These are phyloP conservation scores for Leccinum subgranulosum DNA, from an alignment of 768 basidiomycete species.

Conservation along the genomic window DNA sequence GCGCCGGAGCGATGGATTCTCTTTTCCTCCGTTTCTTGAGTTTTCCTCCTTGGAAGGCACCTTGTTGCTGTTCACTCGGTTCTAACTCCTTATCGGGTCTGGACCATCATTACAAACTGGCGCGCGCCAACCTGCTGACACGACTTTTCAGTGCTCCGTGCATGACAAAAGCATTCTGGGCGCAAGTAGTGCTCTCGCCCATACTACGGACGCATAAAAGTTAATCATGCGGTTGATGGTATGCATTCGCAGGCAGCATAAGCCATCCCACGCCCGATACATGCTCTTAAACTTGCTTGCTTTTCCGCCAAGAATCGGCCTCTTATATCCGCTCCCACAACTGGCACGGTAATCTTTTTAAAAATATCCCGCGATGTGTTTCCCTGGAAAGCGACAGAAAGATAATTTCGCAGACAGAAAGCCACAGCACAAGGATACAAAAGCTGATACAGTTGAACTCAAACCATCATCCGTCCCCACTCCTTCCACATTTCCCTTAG, in stretches of 20 bases:
- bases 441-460: slow-evolving; percentile 3
- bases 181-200: background rate
- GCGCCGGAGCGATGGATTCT: too few species aligned
- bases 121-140: background rate
- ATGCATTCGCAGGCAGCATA: slow-evolving; percentile 10
- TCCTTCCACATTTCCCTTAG: background rate
- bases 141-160: background rate
- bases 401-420: slow-evolving; percentile 31
- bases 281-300: background rate
- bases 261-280: slow-evolving; percentile 26
- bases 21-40: background rate
- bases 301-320: background rate
- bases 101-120: slow-evolving; percentile 1
- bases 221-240: slow-evolving; percentile 14
- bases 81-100: background rate
- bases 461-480: slow-evolving; percentile 3
- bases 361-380: slow-evolving; percentile 32
- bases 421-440: slow-evolving; percentile 13
- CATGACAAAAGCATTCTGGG: slow-evolving; percentile 11
- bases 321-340: slow-evolving; percentile 10
- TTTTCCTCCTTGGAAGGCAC: background rate
- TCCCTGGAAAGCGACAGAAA: slow-evolving; percentile 37
- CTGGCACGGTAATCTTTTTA: background rate
- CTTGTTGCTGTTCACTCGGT: background rate
- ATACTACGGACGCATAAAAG: slow-evolving; percentile 8